Evolutionary conservation across 805 yeast genomes (phyloP).

Genomic region (Blastobotrys attinorum): DNA sequence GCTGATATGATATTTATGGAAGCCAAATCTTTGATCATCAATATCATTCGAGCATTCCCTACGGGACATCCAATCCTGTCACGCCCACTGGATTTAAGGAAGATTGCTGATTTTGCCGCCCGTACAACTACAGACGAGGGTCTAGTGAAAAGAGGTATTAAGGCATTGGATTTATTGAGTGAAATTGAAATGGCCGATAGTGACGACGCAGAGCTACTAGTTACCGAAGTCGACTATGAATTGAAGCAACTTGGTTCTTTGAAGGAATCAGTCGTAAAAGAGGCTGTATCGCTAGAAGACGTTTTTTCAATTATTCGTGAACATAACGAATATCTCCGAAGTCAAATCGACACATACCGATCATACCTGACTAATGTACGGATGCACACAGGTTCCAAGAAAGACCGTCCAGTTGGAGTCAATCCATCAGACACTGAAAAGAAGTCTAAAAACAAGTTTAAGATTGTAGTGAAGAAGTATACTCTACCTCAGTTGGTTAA

Average conservation of each 20-base stretch:
- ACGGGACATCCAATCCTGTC: constrained; percentile 17
- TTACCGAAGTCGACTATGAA: constrained; percentile 29
- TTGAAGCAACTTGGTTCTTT: constrained; percentile 28
- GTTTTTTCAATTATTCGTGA: constrained; percentile 28
- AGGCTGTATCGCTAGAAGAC: constrained; percentile 25
- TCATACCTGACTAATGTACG: constrained; percentile 31
- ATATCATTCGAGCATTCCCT: constrained; percentile 30
- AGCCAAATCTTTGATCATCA: constrained; percentile 28
- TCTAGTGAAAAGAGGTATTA: constrained; percentile 27
- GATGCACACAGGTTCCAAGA: constrained; percentile 24
- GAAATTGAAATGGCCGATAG: constrained; percentile 19
- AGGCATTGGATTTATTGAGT: constrained; percentile 25
- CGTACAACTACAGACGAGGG: constrained; percentile 20
- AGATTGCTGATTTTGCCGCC: constrained; percentile 28
- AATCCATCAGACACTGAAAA: constrained; percentile 4
- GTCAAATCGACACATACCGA: constrained; percentile 30
- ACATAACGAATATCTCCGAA: constrained; percentile 29
- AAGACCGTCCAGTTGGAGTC: constrained; percentile 15
- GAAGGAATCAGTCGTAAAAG: constrained; percentile 25
- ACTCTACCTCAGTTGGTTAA: constrained; percentile 20
- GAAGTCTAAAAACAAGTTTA: constrained; percentile 7
- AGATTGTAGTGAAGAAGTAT: constrained; percentile 20
- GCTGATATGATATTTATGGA: constrained; percentile 30
- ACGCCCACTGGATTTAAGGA: constrained; percentile 23
- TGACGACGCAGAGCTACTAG: constrained; percentile 24